A percentile compares a stretch with the other conserved stretches of the same genome.
Evolutionary conservation across 106 monocot species (phyloP).

Genomic region (Agapanthus africanus): DNA sequence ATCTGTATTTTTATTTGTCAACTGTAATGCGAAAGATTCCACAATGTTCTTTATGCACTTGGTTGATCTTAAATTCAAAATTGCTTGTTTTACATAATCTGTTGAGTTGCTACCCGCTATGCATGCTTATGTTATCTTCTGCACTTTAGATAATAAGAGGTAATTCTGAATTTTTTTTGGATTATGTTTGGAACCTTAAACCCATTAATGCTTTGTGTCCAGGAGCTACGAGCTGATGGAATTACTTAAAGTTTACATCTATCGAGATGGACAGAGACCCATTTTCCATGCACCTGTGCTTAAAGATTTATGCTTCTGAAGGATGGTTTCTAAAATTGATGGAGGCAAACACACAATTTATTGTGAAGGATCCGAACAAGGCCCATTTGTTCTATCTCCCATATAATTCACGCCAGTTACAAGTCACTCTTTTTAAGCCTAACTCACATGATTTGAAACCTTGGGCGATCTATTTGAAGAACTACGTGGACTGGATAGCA

Average conservation of each 20-base stretch:
- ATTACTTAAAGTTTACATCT: conserved; percentile 69
- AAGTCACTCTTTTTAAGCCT: conserved; percentile 36
- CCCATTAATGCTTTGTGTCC: conserved; percentile 3
- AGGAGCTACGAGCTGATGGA: conserved; percentile 94
- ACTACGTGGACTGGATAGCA: conserved; percentile 48
- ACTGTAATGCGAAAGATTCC: neutral
- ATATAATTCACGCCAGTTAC: conserved; percentile 41
- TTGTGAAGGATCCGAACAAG: conserved; percentile 37
- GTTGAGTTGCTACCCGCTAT: neutral
- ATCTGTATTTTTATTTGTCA: neutral
- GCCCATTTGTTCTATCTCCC: conserved; percentile 79
- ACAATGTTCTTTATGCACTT: neutral
- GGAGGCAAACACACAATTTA: conserved; percentile 37
- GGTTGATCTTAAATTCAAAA: neutral
- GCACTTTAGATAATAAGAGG: neutral
- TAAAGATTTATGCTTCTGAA: conserved; percentile 75
- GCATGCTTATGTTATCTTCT: neutral
- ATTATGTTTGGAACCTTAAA: neutral
- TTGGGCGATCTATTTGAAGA: conserved; percentile 31
- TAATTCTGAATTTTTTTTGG: neutral
- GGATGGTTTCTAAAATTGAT: conserved; percentile 79
- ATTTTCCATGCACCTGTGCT: conserved; percentile 56
- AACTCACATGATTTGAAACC: conserved; percentile 37
- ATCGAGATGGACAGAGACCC: conserved; percentile 56
- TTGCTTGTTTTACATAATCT: neutral